phyloP scores from a whole-genome alignment of 2,329 filamentous ascomycete species.

The Phoma sp. region DNA sequence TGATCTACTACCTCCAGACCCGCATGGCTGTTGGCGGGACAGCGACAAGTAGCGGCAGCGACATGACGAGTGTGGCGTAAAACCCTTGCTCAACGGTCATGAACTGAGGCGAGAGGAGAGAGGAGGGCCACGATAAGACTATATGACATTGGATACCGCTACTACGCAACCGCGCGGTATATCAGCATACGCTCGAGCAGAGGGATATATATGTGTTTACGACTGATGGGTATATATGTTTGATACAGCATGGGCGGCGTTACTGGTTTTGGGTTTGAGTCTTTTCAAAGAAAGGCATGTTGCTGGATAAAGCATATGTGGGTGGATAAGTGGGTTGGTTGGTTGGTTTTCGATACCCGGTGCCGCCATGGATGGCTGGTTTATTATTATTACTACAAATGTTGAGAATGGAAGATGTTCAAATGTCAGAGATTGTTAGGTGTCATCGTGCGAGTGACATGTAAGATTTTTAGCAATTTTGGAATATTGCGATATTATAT shows the following conservation, averaged over 20 bases:
- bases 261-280: neutral
- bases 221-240: neutral
- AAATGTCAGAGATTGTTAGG: neutral
- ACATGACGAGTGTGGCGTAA: constrained; percentile 32
- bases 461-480: no score
- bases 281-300: neutral
- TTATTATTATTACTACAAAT: neutral
- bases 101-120: neutral
- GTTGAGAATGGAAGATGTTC: neutral
- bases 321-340: neutral
- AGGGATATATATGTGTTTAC: neutral
- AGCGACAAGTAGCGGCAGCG: constrained; percentile 31
- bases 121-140: neutral
- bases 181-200: neutral
- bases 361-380: neutral
- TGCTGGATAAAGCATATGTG: neutral
- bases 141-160: no score
- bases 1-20: constrained; percentile 57
- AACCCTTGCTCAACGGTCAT: neutral
- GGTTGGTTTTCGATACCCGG: constrained; percentile 18
- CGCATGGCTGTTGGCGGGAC: constrained; percentile 48
- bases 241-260: constrained; percentile 4
- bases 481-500: no score
- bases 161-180: no score
- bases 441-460: no score